A percentile compares a stretch with the other conserved stretches of the same genome.
Evolutionary conservation across 306 rosid genomes (phyloP).

Genomic region (Ziziphus jujuba): DNA sequence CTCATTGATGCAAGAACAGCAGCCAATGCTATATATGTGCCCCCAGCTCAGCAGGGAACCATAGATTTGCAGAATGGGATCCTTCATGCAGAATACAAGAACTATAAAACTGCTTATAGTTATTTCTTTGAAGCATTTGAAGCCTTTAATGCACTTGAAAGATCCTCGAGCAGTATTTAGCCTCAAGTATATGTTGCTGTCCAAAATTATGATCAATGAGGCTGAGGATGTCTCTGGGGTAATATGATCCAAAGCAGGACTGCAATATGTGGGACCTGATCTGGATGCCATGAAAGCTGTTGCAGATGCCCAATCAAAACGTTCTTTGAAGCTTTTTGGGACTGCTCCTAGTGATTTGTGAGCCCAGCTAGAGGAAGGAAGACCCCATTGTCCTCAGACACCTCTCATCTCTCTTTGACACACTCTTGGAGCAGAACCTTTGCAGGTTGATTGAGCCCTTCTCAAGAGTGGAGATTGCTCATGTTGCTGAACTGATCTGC

Average conservation of each 20-base stretch:
- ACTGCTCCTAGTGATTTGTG: slow-evolving; percentile 67
- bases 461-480: slow-evolving; percentile 91
- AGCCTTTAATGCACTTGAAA: slow-evolving; percentile 86
- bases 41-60: slow-evolving; percentile 97
- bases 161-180: slow-evolving; percentile 91
- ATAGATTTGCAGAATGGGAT: slow-evolving; percentile 94
- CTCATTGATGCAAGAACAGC: slow-evolving; percentile 96
- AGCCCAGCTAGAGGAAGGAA: slow-evolving; percentile 88
- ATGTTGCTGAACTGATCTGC: slow-evolving; percentile 85
- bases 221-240: slow-evolving; percentile 89
- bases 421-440: slow-evolving; percentile 87
- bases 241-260: slow-evolving; percentile 86
- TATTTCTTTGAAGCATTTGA: slow-evolving; percentile 96
- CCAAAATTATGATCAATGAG: slow-evolving; percentile 89
- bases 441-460: slow-evolving; percentile 95
- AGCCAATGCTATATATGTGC: slow-evolving; percentile 92
- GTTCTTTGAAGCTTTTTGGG: slow-evolving; percentile 84
- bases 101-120: slow-evolving; percentile 85
- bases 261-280: slow-evolving; percentile 82
- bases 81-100: slow-evolving; percentile 94
- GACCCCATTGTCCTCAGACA: slow-evolving; percentile 97
- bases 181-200: slow-evolving; percentile 88
- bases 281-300: slow-evolving; percentile 98
- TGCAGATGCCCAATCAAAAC: slow-evolving; percentile 89
- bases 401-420: slow-evolving; percentile 78